These are phyloP conservation scores for Penicillium verrucosum DNA, from an alignment of 2,329 filamentous ascomycete species.

Conservation along the genomic window DNA sequence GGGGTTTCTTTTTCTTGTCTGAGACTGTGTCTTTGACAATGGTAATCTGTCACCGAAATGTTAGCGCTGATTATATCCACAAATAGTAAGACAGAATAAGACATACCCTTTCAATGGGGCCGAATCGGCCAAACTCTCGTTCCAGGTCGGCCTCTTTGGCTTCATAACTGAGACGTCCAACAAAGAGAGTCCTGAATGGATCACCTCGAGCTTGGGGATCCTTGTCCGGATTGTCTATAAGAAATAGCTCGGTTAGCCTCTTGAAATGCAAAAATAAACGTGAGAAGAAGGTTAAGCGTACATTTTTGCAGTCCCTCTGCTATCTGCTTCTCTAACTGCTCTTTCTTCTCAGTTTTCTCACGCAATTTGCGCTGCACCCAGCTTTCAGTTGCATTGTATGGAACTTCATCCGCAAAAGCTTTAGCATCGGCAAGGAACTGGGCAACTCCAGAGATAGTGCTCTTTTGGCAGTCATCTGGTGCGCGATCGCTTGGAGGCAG, in stretches of 20 bases:
- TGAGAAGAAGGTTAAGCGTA: constrained; percentile 38
- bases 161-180: constrained; percentile 85
- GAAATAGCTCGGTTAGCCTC: constrained; percentile 9
- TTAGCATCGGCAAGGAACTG: constrained; percentile 70
- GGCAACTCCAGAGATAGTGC: constrained; percentile 68
- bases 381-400: constrained; percentile 80
- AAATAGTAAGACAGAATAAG: neutral
- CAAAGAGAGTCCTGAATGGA: constrained; percentile 91
- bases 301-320: constrained; percentile 64
- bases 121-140: constrained; percentile 88
- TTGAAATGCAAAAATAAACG: neutral
- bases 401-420: constrained; percentile 73
- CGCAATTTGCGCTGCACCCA: constrained; percentile 87
- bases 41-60: constrained; percentile 62
- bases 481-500: constrained; percentile 78
- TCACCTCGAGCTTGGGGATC: constrained; percentile 90
- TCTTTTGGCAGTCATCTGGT: constrained; percentile 75
- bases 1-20: constrained; percentile 74
- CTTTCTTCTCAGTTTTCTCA: constrained; percentile 75
- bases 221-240: constrained; percentile 71
- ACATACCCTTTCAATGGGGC: constrained; percentile 84
- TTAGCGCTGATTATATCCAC: constrained; percentile 16
- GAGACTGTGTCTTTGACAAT: constrained; percentile 69
- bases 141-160: constrained; percentile 86
- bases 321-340: constrained; percentile 60